These are phyloP conservation scores for Rhododendron molle DNA, from an alignment of 148 eudicot species.

Conservation along the genomic window DNA sequence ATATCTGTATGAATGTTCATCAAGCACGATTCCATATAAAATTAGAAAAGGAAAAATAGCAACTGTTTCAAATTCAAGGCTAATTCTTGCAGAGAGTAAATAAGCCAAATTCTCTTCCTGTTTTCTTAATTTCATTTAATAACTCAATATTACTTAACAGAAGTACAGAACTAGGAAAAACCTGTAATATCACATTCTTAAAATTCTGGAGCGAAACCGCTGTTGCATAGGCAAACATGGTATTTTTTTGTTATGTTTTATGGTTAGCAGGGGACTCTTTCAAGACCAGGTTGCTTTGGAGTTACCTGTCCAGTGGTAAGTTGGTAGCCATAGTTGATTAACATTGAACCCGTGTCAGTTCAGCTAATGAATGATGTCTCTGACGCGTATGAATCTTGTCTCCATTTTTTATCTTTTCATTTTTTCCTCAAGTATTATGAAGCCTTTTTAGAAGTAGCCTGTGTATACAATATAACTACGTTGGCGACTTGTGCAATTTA, in stretches of 20 bases:
- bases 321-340: neutral
- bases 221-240: neutral
- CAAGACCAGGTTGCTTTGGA: neutral
- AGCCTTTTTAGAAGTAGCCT: neutral
- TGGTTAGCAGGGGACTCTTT: neutral
- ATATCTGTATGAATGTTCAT: neutral
- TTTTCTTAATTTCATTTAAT: neutral
- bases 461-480: neutral
- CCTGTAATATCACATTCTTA: neutral
- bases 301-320: neutral
- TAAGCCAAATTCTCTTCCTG: neutral
- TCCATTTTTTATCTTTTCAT: neutral
- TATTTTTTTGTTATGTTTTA: neutral
- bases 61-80: neutral
- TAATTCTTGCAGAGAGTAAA: neutral
- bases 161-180: neutral
- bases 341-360: neutral
- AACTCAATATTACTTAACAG: neutral
- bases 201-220: neutral
- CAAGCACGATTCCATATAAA: neutral
- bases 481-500: too few species aligned
- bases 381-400: neutral
- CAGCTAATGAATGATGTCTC: neutral
- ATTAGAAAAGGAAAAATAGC: neutral
- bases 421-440: neutral